Evolutionary conservation across 441 rosid genomes (phyloP).

Genomic region (Populus hybrid): DNA sequence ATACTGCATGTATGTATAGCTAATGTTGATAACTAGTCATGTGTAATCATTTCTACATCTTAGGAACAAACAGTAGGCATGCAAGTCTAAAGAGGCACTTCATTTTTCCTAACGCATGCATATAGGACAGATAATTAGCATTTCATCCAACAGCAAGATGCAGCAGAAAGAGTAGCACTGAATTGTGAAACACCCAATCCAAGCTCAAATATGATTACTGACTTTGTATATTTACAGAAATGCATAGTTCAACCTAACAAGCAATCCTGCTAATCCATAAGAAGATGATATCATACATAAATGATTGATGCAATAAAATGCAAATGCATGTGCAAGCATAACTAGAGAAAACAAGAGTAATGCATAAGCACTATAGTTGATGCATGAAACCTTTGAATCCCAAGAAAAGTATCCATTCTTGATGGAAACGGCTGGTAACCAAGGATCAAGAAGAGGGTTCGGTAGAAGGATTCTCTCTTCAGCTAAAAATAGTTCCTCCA

Average conservation of each 20-base stretch:
- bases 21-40: neutral
- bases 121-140: neutral
- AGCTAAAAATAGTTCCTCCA: conserved; percentile 87
- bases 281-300: neutral
- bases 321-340: neutral
- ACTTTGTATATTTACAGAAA: neutral
- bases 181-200: neutral
- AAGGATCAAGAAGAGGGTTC: conserved; percentile 83
- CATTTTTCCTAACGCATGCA: neutral
- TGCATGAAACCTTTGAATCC: conserved; percentile 76
- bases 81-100: conserved; percentile 6
- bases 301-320: neutral
- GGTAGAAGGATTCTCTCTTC: conserved; percentile 95
- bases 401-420: conserved; percentile 91
- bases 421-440: conserved; percentile 73
- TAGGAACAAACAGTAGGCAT: neutral
- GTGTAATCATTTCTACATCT: neutral
- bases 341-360: neutral
- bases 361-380: neutral
- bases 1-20: neutral
- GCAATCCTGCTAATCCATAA: neutral
- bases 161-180: neutral
- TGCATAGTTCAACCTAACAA: neutral
- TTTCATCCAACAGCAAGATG: neutral
- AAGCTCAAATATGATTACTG: neutral